A percentile compares a stretch with the other conserved stretches of the same genome.
These are phyloP conservation scores for Onygenales sp. DNA, from an alignment of 2,329 filamentous ascomycete species.

Conservation along the genomic window DNA sequence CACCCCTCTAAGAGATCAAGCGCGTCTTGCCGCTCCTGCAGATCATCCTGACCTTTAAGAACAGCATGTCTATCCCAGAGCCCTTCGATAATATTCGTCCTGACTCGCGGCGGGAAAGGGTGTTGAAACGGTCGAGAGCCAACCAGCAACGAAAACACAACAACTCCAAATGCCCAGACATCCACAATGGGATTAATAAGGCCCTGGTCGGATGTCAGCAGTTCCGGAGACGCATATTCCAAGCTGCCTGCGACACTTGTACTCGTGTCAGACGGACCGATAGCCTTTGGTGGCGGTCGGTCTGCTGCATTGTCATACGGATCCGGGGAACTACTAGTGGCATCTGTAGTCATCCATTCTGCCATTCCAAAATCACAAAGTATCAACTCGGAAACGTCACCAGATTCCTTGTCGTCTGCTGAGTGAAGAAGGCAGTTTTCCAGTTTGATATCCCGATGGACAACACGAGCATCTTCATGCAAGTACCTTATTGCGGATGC, in stretches of 20 bases:
- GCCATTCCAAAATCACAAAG: slow-evolving; percentile 63
- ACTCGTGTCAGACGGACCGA: slow-evolving; percentile 47
- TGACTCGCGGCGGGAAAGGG: slow-evolving; percentile 48
- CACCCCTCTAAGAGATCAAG: slow-evolving; percentile 52
- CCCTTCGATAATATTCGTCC: slow-evolving; percentile 49
- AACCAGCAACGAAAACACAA: slow-evolving; percentile 51
- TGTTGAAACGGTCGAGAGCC: slow-evolving; percentile 55
- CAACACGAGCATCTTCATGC: slow-evolving; percentile 57
- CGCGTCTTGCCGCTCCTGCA: slow-evolving; percentile 32
- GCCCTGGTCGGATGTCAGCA: slow-evolving; percentile 30
- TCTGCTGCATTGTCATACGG: slow-evolving; percentile 38
- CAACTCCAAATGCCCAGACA: slow-evolving; percentile 58
- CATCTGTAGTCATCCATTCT: slow-evolving; percentile 53
- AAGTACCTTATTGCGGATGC: slow-evolving; percentile 56
- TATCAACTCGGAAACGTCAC: slow-evolving; percentile 41
- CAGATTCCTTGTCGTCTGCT: slow-evolving; percentile 37
- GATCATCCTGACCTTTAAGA: slow-evolving; percentile 31
- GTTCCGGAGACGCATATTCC: slow-evolving; percentile 43
- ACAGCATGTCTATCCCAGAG: slow-evolving; percentile 48
- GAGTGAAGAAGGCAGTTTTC: slow-evolving; percentile 53
- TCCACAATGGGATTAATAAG: slow-evolving; percentile 47
- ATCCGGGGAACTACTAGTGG: slow-evolving; percentile 39
- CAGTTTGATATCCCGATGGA: slow-evolving; percentile 60
- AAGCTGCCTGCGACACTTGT: slow-evolving; percentile 52
- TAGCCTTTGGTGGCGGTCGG: slow-evolving; percentile 39